A percentile compares a stretch with the other conserved stretches of the same genome.
Evolutionary conservation across 805 yeast species (phyloP).

Genomic region (Spathaspora boniae): DNA sequence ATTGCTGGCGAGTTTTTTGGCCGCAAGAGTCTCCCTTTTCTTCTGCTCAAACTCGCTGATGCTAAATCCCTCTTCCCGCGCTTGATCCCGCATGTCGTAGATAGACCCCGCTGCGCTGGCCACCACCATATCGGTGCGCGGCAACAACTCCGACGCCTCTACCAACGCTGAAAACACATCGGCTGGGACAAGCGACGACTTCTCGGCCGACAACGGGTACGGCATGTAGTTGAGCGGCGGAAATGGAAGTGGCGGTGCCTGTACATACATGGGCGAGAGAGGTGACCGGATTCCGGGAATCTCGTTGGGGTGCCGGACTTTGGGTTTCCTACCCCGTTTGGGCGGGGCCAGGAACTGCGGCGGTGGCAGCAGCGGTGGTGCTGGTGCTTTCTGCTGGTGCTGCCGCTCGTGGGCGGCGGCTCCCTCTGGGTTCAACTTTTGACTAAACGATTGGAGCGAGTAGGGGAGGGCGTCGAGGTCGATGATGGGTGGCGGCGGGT

Average conservation of each 20-base stretch:
- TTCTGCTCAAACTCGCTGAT: slow-evolving; percentile 15
- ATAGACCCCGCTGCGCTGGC: slow-evolving; percentile 47
- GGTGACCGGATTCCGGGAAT: background rate
- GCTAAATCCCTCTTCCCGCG: slow-evolving; percentile 30
- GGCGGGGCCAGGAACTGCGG: background rate
- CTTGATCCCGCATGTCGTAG: slow-evolving; percentile 32
- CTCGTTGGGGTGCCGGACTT: background rate
- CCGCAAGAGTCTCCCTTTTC: slow-evolving; percentile 7
- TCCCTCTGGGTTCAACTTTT: slow-evolving; percentile 3
- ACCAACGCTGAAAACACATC: slow-evolving; percentile 35
- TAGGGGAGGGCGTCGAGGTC: slow-evolving; percentile 19
- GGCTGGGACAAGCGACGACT: slow-evolving; percentile 30
- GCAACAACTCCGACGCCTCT: slow-evolving; percentile 34
- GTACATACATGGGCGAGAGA: slow-evolving; percentile 3
- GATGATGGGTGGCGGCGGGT: slow-evolving; percentile 39
- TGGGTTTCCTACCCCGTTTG: slow-evolving; percentile 5
- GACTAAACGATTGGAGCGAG: slow-evolving; percentile 15
- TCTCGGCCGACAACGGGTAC: slow-evolving; percentile 36
- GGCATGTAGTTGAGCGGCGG: slow-evolving; percentile 47
- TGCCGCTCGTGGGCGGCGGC: background rate
- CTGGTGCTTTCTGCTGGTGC: slow-evolving; percentile 3
- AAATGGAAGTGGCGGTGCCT: slow-evolving; percentile 41
- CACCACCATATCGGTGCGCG: slow-evolving; percentile 42
- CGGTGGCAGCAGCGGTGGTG: no score
- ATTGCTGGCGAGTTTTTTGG: no score